phyloP scores from a whole-genome alignment of 306 rosid species.

The Sophora flavescens region DNA sequence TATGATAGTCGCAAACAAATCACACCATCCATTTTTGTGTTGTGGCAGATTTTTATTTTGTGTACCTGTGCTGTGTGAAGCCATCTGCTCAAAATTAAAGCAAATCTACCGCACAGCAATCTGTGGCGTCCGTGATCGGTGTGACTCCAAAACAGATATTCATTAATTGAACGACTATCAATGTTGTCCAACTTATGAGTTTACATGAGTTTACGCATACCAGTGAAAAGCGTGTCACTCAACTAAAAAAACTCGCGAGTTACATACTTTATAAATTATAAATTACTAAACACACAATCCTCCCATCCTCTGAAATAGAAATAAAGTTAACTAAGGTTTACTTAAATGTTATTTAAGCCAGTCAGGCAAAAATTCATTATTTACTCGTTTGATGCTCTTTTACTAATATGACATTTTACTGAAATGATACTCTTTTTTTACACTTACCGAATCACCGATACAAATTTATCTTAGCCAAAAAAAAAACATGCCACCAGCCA shows the following conservation, averaged over 20 bases:
- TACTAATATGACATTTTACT: not conserved
- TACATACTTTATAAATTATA: not conserved
- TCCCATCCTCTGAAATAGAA: too few relatives aligned
- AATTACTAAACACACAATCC: too few relatives aligned
- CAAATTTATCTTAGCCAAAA: too few relatives aligned
- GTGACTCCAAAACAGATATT: not conserved
- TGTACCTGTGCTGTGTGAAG: conserved; percentile 23
- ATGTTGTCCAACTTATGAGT: not conserved
- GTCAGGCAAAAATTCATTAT: too few relatives aligned
- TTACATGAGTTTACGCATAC: not conserved
- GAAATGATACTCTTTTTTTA: not conserved
- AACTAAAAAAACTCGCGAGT: not conserved
- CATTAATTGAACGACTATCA: conserved; percentile 10
- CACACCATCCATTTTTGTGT: conserved; percentile 16
- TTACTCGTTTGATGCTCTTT: not conserved
- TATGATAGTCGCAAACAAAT: not conserved
- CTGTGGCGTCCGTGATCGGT: not conserved
- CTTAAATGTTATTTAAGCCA: too few relatives aligned
- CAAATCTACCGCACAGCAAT: conserved; percentile 13
- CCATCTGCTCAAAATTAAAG: conserved; percentile 23
- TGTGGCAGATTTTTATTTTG: not conserved
- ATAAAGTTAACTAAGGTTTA: too few relatives aligned
- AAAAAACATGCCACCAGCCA: too few relatives aligned
- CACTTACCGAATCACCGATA: too few relatives aligned
- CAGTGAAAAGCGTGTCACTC: not conserved